phyloP scores from a whole-genome alignment of 495 filamentous ascomycete genomes.

The Aspergillus nanangensis region DNA sequence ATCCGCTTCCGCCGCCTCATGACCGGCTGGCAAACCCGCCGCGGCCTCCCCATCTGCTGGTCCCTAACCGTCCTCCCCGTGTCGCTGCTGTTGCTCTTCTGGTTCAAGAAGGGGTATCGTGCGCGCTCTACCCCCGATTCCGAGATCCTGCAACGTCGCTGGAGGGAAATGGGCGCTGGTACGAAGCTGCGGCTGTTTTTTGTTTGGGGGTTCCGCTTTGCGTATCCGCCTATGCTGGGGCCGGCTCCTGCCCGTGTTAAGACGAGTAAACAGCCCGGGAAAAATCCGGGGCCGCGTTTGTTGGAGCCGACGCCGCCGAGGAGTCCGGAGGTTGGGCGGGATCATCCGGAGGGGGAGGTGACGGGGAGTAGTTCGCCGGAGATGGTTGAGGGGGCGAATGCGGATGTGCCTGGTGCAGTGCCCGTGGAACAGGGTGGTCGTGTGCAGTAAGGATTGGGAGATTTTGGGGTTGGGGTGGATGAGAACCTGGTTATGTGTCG shows the following conservation, averaged over 20 bases:
- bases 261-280: conserved; percentile 21
- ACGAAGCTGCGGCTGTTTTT: conserved; percentile 42
- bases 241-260: conserved; percentile 24
- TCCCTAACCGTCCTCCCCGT: conserved; percentile 28
- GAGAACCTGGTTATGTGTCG: no score
- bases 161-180: conserved; percentile 34
- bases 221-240: conserved; percentile 39
- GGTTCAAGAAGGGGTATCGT: conserved; percentile 33
- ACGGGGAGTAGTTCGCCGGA: no score
- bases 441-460: no score
- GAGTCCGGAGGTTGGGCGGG: conserved; percentile 1
- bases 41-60: conserved; percentile 48
- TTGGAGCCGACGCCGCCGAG: conserved; percentile 4
- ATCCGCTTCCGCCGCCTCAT: conserved; percentile 49
- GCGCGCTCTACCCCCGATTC: conserved; percentile 39
- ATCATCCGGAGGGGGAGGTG: no score
- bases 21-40: conserved; percentile 42
- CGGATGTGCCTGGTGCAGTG: no score
- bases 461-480: no score
- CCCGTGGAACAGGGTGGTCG: no score
- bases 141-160: conserved; percentile 32
- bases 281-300: conserved; percentile 16
- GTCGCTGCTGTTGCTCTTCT: conserved; percentile 34
- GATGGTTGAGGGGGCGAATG: no score
- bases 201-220: conserved; percentile 45